Percentiles rank a stretch among this genome's conserved stretches.
These are phyloP conservation scores for maize (Zea mays) DNA, from an alignment of 176 grass and related monocot genomes.

Conservation along the genomic window DNA sequence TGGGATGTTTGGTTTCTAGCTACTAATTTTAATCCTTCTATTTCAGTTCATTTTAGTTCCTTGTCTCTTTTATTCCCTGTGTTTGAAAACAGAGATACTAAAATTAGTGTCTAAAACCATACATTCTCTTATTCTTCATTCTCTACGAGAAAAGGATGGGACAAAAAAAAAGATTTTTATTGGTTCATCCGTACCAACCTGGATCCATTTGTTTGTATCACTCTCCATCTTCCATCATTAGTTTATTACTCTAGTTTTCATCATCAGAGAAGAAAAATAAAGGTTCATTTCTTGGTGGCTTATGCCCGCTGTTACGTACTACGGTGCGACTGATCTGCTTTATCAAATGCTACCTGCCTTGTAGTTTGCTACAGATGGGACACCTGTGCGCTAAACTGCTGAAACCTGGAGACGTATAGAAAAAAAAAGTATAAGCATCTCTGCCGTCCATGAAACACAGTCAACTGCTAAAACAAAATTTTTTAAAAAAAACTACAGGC, in stretches of 20 bases:
- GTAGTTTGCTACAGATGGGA: constrained; percentile 28
- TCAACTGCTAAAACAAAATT: neutral
- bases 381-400: neutral
- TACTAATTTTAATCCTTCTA: too few relatives aligned
- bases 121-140: neutral
- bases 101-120: too few relatives aligned
- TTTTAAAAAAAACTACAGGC: neutral
- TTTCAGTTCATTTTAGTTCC: too few relatives aligned
- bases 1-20: too few relatives aligned
- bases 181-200: neutral
- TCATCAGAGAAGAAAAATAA: neutral
- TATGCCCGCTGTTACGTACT: neutral
- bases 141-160: neutral
- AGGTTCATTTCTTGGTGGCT: neutral
- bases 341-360: neutral
- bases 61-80: too few relatives aligned
- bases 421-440: neutral
- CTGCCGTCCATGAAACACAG: neutral
- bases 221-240: neutral
- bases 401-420: neutral
- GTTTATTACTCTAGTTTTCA: constrained; percentile 15
- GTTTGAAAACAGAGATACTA: too few relatives aligned
- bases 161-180: neutral
- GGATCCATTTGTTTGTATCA: neutral
- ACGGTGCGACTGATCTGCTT: neutral